Evolutionary conservation across 305 asterid genomes (phyloP), one percentile per base, ranked within the genome.

Genomic region (Coffea humblotiana): DNA sequence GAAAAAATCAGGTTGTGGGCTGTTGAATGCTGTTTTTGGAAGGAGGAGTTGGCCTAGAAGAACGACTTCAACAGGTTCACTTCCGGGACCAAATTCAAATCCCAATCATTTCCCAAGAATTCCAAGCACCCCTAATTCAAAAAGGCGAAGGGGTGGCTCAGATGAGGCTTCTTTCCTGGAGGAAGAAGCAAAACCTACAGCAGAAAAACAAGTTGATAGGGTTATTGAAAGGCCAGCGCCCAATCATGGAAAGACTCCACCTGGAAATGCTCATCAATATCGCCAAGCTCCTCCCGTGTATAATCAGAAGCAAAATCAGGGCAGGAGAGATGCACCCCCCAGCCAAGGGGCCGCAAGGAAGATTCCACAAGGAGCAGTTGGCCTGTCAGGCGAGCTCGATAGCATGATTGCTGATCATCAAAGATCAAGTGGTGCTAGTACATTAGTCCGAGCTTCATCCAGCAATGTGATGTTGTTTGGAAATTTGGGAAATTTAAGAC

Each of bases 341-440:
- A 67, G 63, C 49, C 83, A 80, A 51, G 81, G 76, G 0, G 89
- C 78, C 75, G 90, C 82, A 13, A 80, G 85, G 75, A 93, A 87
- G 77, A 79, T 61, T 43, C 87, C 90, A 2, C 88, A 75, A 70
- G 82, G 87, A 3, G 64, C 88, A 2, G 68, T 83, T 27, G 96
- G 92, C 9, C 48, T 93, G 11, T 93, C 97, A 0, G 97, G 95
- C 4, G 96, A 93, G 82, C 94, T 93, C 8, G 97, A 93, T 1
- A 88, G 81, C 84, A 93, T 93, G 97, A 90, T 91, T 80, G 65
- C 79, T 0, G 97, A 93, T 83, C 91, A 90, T n/a, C 97, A 93
- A 82, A 84, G 81, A 54, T 73, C 93, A 13, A 89, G 84, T 25
- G 91, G 89, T 7, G 84, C 89, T 1, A 86, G 86, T 11, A 67